A percentile compares a stretch with the other conserved stretches of the same genome.
Evolutionary conservation across 208 protist genomes (phyloP).

Genomic region (Acanthamoeba healyi): DNA sequence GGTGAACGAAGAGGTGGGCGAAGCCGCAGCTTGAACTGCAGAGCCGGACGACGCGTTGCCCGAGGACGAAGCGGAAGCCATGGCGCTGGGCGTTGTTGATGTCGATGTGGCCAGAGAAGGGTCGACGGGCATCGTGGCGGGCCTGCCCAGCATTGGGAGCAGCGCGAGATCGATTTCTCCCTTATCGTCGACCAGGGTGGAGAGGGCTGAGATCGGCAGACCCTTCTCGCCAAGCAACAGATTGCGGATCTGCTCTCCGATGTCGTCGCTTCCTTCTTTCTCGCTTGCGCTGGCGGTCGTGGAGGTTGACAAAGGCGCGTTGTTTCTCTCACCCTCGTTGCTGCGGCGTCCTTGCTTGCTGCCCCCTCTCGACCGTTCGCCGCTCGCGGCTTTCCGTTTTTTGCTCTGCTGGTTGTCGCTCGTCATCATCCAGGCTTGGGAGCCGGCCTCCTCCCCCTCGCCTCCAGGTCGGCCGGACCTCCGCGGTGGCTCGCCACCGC

Average conservation of each 20-base stretch:
- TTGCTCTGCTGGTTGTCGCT: neutral
- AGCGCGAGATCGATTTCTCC: neutral
- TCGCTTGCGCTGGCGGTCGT: neutral
- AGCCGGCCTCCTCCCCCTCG: neutral
- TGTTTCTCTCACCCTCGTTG: neutral
- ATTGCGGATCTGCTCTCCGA: neutral
- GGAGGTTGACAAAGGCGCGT: too few species aligned
- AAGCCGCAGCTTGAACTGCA: neutral
- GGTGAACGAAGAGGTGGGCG: neutral
- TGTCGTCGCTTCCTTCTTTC: neutral
- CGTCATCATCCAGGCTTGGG: neutral
- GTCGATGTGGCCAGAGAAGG: neutral
- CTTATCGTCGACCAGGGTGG: neutral
- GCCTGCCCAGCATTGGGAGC: neutral
- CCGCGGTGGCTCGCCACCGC: too few species aligned
- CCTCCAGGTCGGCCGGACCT: neutral
- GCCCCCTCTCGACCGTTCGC: neutral
- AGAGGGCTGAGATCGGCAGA: neutral
- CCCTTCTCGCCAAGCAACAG: conserved; percentile 20
- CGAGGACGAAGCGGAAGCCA: neutral
- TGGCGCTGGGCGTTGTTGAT: neutral
- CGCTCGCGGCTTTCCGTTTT: neutral
- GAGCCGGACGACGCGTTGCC: neutral
- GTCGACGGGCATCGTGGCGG: neutral
- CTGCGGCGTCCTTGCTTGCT: neutral